Evolutionary conservation across 768 basidiomycete genomes (phyloP), one percentile per base, ranked within the genome.

Genomic region (Tricholoma sp.): DNA sequence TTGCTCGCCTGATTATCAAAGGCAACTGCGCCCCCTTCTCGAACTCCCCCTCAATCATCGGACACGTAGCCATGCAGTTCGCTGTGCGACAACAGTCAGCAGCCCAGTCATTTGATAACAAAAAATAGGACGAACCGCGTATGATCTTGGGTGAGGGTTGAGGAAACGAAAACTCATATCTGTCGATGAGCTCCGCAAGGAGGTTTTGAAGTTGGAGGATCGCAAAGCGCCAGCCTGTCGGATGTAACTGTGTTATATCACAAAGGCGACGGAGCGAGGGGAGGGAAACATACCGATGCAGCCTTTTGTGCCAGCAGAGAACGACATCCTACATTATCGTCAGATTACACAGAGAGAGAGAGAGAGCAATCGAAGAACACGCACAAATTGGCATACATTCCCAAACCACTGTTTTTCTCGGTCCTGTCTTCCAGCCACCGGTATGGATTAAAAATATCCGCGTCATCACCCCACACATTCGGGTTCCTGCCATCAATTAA

Each of bases 391-490:
- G 39, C 12, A 41, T 41, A 41, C 13, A 17, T 13, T 13, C 39
- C 39, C 12, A 41, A 41, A 13, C 13, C 39, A 41, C 12, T 41
- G 17, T 4, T 41, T 41, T 41, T 41, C 13, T 13, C 13, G 3
- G 39, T 13, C 12, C 32, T 33, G 13, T 8, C 48, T 7, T 34
- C 15, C 12, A 55, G 45, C 48, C 54, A 55, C 11, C 48, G 49
- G 12, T 20, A 55, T 3, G 48, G 54, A 28, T 32, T 24, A 33
- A 55, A 55, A 1, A 28, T 29, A 13, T 55, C 13, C 1, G 54
- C 54, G 49, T 55, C 54, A 10, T n/a, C 12, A 20, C 54, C 54
- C 54, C 54, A 55, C 13, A 55, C 11, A 6, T 24, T 24, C 24
- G 24, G 1, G 24, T 24, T 24, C 24, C 24, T 24, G 48, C 47